Conservation (phyloP, 495 filamentous ascomycete genomes). For the Aspergillus mulundensis region DNA sequence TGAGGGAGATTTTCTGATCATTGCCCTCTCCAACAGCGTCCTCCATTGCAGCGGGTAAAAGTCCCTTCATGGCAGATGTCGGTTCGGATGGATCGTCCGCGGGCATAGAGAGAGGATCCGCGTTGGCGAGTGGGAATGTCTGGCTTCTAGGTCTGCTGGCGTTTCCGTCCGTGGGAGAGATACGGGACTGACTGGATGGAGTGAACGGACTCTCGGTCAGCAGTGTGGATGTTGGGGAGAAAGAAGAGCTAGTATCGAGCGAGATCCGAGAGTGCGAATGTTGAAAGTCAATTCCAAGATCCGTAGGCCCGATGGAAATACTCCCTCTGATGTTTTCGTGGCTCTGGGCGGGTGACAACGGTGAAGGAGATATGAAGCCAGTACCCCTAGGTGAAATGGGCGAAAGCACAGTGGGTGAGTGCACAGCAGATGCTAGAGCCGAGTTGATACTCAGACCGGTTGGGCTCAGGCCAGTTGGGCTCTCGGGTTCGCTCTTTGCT, state of each 20-base stretch:
- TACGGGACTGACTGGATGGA: conserved; percentile 58
- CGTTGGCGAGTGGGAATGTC: conserved; percentile 72
- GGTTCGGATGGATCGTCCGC: conserved; percentile 59
- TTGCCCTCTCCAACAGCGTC: conserved; percentile 63
- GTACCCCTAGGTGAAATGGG: conserved; percentile 59
- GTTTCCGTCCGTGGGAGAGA: conserved; percentile 50
- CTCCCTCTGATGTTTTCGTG: conserved; percentile 60
- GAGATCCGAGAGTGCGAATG: conserved; percentile 55
- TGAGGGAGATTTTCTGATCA: conserved; percentile 14
- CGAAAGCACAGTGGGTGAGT: conserved; percentile 66
- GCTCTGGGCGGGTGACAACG: conserved; percentile 63
- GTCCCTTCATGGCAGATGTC: conserved; percentile 47
- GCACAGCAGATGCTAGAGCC: conserved; percentile 51
- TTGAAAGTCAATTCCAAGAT: conserved; percentile 50
- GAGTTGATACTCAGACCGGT: conserved; percentile 46
- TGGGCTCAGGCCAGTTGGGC: conserved; percentile 36
- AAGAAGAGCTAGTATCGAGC: conserved; percentile 57
- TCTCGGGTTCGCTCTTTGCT: conserved; percentile 52
- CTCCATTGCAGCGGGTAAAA: conserved; percentile 52
- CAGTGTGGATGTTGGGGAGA: conserved; percentile 83
- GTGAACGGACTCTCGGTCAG: conserved; percentile 72
- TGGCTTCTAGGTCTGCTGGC: conserved; percentile 80
- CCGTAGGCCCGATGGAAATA: conserved; percentile 46
- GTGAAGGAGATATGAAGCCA: conserved; percentile 58
- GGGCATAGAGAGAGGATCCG: conserved; percentile 69